A percentile compares a stretch with the other conserved stretches of the same genome.
Conservation (phyloP, 192 early-diverging fungal species). For the Ambispora gerdemannii region DNA sequence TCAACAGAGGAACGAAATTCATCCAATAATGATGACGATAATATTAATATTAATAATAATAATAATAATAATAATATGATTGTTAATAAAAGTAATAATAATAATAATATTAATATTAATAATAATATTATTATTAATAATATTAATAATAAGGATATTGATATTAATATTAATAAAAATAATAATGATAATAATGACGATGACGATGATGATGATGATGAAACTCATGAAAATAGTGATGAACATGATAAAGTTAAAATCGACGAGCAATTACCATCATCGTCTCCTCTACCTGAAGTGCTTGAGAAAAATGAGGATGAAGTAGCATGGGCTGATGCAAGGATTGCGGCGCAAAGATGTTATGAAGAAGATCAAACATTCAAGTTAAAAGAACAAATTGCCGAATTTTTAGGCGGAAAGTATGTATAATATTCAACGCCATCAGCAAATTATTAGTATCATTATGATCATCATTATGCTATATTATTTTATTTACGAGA, state of each 20-base stretch:
- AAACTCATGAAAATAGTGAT: neutral
- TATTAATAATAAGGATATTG: neutral
- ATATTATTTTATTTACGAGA: neutral
- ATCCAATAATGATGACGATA: neutral
- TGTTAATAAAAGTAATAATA: neutral
- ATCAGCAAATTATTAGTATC: too few relatives aligned
- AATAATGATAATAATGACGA: neutral
- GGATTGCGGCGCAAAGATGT: constrained; percentile 30
- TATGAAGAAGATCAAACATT: constrained; percentile 47
- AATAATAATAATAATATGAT: neutral
- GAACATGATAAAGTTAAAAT: neutral
- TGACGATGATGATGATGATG: constrained; percentile 21
- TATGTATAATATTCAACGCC: too few relatives aligned
- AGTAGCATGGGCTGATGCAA: constrained; percentile 1
- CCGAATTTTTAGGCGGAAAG: constrained; percentile 50
- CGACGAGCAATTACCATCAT: neutral
- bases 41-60: neutral
- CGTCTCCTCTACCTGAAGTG: too few relatives aligned
- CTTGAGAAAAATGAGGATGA: constrained; percentile 15
- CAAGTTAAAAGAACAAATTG: constrained; percentile 41
- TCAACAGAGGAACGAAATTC: neutral
- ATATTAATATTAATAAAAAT: neutral
- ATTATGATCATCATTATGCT: too few relatives aligned
- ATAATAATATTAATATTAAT: neutral
- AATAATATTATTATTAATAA: neutral